These are phyloP conservation scores for Lentinula boryana DNA, from an alignment of 768 basidiomycete species.

Conservation along the genomic window DNA sequence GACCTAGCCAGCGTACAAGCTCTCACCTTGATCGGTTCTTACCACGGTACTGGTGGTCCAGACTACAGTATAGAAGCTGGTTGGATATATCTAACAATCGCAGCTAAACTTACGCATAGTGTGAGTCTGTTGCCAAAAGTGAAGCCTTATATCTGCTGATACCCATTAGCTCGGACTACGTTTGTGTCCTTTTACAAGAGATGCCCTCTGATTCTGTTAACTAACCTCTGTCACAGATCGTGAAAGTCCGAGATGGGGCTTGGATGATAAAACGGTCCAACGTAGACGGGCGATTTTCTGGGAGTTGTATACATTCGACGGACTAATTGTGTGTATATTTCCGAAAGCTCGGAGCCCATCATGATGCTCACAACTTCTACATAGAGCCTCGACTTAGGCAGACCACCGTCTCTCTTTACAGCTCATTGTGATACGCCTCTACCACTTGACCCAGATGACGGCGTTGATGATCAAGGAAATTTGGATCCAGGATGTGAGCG, in stretches of 20 bases:
- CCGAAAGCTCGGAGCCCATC: not conserved
- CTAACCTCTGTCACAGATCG: slow-evolving; percentile 26
- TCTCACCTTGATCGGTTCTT: slow-evolving; percentile 10
- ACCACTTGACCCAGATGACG: slow-evolving; percentile 22
- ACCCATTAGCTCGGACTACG: not conserved
- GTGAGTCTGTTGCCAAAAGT: slow-evolving; percentile 13
- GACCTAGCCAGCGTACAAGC: slow-evolving; percentile 14
- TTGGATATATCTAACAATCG: slow-evolving; percentile 25
- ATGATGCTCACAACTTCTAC: not conserved
- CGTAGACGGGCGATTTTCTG: slow-evolving; percentile 40
- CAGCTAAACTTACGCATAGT: slow-evolving; percentile 25
- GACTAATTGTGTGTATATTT: slow-evolving; percentile 25
- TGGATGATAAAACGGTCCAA: slow-evolving; percentile 30
- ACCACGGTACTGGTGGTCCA: slow-evolving; percentile 7
- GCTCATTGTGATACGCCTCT: slow-evolving; percentile 30
- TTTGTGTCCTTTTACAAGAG: not conserved
- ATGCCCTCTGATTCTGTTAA: not conserved
- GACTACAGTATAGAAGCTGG: slow-evolving; percentile 21
- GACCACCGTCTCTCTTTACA: slow-evolving; percentile 25
- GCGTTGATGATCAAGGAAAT: not conserved
- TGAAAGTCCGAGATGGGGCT: slow-evolving; percentile 37
- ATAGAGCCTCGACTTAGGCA: slow-evolving; percentile 28
- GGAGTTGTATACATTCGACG: slow-evolving; percentile 35
- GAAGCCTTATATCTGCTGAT: too few relatives aligned
- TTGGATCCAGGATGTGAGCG: not conserved